phyloP scores from a whole-genome alignment of 345 rosid species.

The Melaleuca alternifolia region DNA sequence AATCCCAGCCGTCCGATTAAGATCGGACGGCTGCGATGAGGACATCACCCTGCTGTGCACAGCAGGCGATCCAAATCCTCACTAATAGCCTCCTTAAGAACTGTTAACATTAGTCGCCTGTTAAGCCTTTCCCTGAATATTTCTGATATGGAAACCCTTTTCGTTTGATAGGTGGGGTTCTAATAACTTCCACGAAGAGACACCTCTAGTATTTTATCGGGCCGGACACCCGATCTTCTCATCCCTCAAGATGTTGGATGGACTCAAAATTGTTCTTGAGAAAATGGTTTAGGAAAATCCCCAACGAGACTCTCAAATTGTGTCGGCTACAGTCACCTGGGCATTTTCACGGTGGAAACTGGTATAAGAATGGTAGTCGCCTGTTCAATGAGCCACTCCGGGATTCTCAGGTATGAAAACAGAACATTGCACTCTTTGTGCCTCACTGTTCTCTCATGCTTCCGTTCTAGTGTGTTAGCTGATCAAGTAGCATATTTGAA shows the following conservation, averaged over 20 bases:
- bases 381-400: conserved; percentile 59
- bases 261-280: conserved; percentile 65
- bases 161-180: conserved; percentile 64
- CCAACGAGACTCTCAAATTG: conserved; percentile 54
- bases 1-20: no score
- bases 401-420: conserved; percentile 45
- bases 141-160: not conserved
- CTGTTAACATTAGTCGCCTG: not conserved
- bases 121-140: not conserved
- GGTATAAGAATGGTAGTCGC: conserved; percentile 97
- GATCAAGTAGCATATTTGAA: not conserved
- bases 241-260: conserved; percentile 56
- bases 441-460: not conserved
- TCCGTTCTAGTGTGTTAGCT: not conserved
- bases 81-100: not conserved
- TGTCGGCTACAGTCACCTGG: conserved; percentile 96
- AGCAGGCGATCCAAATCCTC: no score
- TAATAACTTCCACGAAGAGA: conserved; percentile 82
- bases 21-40: no score
- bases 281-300: conserved; percentile 55
- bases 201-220: conserved; percentile 70
- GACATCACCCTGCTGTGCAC: no score
- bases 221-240: conserved; percentile 63
- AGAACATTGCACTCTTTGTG: not conserved
- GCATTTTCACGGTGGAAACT: conserved; percentile 84